Conservation (phyloP, 306 rosid species). For the Pyrus communis region DNA sequence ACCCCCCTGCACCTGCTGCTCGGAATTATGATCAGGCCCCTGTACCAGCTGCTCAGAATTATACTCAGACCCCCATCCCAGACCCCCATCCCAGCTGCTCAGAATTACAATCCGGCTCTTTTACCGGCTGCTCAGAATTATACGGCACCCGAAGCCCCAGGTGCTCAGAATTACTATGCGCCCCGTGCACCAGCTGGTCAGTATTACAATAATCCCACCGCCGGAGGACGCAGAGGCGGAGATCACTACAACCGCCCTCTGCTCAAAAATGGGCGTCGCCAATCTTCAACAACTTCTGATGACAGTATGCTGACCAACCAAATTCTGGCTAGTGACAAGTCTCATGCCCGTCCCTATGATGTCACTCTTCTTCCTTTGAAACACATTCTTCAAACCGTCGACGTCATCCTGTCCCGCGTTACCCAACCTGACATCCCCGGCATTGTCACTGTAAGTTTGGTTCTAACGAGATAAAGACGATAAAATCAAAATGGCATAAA, state of each 20-base stretch:
- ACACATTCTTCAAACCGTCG: slow-evolving; percentile 43
- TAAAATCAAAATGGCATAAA: background rate
- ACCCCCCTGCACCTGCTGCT: background rate
- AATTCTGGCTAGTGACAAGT: slow-evolving; percentile 11
- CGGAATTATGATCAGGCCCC: background rate
- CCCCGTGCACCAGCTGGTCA: background rate
- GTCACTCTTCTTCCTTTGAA: slow-evolving; percentile 12
- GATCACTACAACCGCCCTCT: background rate
- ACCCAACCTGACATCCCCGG: slow-evolving; percentile 24
- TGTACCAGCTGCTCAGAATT: background rate
- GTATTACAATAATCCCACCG: background rate
- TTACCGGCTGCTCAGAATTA: background rate
- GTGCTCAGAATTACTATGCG: background rate
- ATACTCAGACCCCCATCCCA: background rate
- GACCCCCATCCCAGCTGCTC: background rate
- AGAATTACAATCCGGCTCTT: background rate
- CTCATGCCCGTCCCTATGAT: slow-evolving; percentile 2
- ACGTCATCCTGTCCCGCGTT: slow-evolving; percentile 36
- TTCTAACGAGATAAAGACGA: background rate
- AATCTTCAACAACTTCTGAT: background rate
- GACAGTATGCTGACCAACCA: background rate
- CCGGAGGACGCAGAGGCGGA: background rate
- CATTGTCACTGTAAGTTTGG: background rate
- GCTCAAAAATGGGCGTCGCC: background rate
- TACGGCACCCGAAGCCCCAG: background rate